These are phyloP conservation scores for Russula abietina DNA, from an alignment of 768 basidiomycete species.

Conservation along the genomic window DNA sequence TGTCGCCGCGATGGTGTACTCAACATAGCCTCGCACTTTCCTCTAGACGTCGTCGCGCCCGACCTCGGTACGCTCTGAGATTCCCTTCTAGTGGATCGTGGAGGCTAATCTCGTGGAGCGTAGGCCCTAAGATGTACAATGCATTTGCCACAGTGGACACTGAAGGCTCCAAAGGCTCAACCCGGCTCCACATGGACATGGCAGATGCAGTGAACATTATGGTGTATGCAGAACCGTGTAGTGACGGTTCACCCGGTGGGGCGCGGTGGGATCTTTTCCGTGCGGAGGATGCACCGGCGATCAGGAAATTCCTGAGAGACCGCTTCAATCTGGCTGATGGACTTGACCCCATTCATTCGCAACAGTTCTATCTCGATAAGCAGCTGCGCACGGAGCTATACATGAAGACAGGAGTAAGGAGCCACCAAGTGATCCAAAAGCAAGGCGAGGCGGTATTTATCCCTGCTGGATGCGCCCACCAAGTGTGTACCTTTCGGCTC, in stretches of 20 bases:
- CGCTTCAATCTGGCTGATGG: constrained; percentile 60
- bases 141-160: constrained; percentile 68
- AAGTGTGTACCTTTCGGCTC: constrained; percentile 43
- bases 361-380: constrained; percentile 78
- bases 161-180: constrained; percentile 73
- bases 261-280: constrained; percentile 91
- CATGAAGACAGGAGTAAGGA: constrained; percentile 61
- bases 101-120: constrained; percentile 1
- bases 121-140: constrained; percentile 94
- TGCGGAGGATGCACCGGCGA: constrained; percentile 67
- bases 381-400: constrained; percentile 59
- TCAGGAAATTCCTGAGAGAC: constrained; percentile 66
- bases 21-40: constrained; percentile 88
- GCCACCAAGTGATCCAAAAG: constrained; percentile 81
- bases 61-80: constrained; percentile 54
- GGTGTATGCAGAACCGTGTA: constrained; percentile 54
- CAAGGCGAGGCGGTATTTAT: constrained; percentile 94
- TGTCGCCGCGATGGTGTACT: constrained; percentile 82
- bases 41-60: constrained; percentile 67
- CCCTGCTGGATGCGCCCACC: constrained; percentile 88
- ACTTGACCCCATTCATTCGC: constrained; percentile 86
- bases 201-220: constrained; percentile 91
- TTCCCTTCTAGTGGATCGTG: background rate
- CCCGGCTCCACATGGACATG: constrained; percentile 91
- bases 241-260: constrained; percentile 59